Evolutionary conservation across 805 yeast genomes (phyloP), one percentile per base, ranked within the genome.

Genomic region (Ascoidea asiatica): DNA sequence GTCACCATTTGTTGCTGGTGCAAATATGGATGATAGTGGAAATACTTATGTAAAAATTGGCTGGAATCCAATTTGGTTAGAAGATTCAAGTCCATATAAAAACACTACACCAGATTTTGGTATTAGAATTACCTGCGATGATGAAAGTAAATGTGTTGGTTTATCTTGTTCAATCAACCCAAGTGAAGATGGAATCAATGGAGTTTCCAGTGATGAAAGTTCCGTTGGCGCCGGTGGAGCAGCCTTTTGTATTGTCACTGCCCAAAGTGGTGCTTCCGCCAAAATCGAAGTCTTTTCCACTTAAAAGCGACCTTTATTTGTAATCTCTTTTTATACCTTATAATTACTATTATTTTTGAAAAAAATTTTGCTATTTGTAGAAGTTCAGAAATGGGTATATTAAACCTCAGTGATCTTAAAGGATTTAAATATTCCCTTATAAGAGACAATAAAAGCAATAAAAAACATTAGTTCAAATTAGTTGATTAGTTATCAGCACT

Each of bases 1-100:
- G 95, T 65, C 95, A 15, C 95, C 95, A 21, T 87, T 85, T 54
- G 95, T 88, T 50, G 94, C 92, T 15, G 96, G 96, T 51, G 86
- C 89, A 48, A 87, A 87, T 67, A 75, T 75, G 69, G 95, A 85
- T 59, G 62, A 60, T 49, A 63, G 56, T 47, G 81, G 85, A 29
- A 73, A 74, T 59, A 87, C 95, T 3, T 87, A 52, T 59, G 85
- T 84, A 51, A 88, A 85, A 64, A 75, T 87, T 58, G 95, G 90
- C 40, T 86, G 95, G 95, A 87, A 87, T 62, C 95, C 96, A 15
- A 73, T 81, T 46, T 84, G 85, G 61, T 60, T 83, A 53, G 90
- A 81, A 50, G 68, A 67, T 43, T 52, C 64, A 1, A 59, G 69
- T 21, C 75, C 81, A 6, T 82, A 79, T 66, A 65, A 67, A 50